A percentile compares a stretch with the other conserved stretches of the same genome.
phyloP scores from a whole-genome alignment of 805 yeast genomes.

The Saturnispora ahearnii region DNA sequence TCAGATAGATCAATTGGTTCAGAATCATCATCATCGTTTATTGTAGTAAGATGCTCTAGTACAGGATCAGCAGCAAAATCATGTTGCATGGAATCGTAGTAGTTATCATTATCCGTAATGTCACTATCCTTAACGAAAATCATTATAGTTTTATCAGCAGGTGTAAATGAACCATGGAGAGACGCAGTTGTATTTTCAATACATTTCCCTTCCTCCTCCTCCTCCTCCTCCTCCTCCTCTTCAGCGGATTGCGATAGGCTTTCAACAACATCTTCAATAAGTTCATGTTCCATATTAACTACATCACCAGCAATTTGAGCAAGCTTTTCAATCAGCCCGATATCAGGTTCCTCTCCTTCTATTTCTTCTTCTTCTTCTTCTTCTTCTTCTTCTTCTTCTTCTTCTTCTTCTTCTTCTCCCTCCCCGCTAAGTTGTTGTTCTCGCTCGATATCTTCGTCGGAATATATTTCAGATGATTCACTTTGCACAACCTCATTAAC shows the following conservation, averaged over 20 bases:
- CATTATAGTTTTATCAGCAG: background rate
- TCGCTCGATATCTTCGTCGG: background rate
- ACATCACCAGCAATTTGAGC: conserved; percentile 9
- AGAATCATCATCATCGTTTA: background rate
- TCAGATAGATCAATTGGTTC: background rate
- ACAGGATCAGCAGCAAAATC: background rate
- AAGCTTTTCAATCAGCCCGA: conserved; percentile 10
- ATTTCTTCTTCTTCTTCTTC: background rate
- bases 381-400: background rate
- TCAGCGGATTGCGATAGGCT: background rate
- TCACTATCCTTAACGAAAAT: background rate
- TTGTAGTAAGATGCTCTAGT: background rate
- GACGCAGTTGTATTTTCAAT: background rate
- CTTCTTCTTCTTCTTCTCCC: background rate
- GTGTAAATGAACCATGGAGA: background rate
- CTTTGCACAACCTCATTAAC: conserved; percentile 1
- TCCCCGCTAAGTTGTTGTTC: conserved; percentile 5
- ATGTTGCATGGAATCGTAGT: background rate
- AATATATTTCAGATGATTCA: background rate
- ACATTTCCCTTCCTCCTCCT: background rate
- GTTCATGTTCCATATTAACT: conserved; percentile 10
- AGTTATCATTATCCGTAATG: background rate
- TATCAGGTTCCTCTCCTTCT: background rate
- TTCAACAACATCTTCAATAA: conserved; percentile 5
- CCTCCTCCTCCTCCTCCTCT: background rate